Evolutionary conservation across 345 rosid genomes (phyloP), one percentile per base, ranked within the genome.

Genomic region (Erysimum cheiranthoides): DNA sequence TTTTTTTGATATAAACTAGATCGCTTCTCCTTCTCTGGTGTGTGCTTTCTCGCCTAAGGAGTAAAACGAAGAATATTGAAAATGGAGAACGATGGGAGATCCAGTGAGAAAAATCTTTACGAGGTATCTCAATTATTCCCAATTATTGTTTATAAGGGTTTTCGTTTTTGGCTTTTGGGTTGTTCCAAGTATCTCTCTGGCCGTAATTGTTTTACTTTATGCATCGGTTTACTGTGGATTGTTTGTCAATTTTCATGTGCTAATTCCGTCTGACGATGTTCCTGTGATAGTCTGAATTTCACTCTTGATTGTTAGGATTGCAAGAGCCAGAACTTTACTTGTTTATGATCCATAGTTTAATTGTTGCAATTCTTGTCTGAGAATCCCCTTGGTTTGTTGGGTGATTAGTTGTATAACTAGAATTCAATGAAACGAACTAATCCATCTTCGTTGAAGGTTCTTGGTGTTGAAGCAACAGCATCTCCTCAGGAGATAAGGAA

Each of bases 401-500:
- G 67, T n/a, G 57, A 2, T 5, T 47, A 13, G 2, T 27, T 35
- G 5, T 54, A 14, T 67, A 1, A 35, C n/a, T 10, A 65, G 16
- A 25, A 35, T 12, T 43, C 60, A 28, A 0, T 14, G 3, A 28
- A 30, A 51, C 11, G 8, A 38, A 47, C 34, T 50, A 3, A 69
- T 53, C 6, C n/a, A 5, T 45, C 3, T 16, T 58, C 3, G 9
- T 61, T 83, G 66, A 65, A 95, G 99, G 84, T 93, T 78, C 90
- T 95, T 65, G 94, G 96, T 45, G 91, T 92, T 5, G 90, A 78
- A 78, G 71, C 71, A 73, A 81, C 87, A 12, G 93, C 98, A 65
- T 78, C 96, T 61, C 86, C 84, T 39, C 92, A 94, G 17, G 96
- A 92, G 70, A 94, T 94, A 66, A 90, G 87, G 89, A 92, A 88